Evolutionary conservation across 2,329 filamentous ascomycete species (phyloP).

Genomic region (Alternaria arbusti): DNA sequence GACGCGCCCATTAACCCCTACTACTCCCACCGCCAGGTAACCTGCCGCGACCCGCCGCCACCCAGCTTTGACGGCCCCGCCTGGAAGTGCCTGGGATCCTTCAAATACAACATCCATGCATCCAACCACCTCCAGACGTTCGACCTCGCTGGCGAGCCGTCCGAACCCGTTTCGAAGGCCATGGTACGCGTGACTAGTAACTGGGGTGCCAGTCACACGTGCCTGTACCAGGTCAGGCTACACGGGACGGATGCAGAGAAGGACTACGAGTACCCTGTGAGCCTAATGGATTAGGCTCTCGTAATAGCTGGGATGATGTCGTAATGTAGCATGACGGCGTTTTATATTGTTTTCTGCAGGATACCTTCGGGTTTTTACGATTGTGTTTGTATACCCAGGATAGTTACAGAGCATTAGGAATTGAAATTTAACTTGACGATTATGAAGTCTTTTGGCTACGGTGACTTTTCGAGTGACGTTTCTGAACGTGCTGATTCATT

Average conservation of each 20-base stretch:
- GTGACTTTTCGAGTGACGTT: background rate
- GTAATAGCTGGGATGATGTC: background rate
- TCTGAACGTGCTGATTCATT: background rate
- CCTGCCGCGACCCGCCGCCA: conserved; percentile 19
- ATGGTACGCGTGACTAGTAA: conserved; percentile 52
- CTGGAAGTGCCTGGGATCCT: conserved; percentile 51
- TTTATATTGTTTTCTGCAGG: background rate
- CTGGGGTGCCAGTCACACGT: conserved; percentile 54
- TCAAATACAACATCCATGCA: conserved; percentile 51
- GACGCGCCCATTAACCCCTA: conserved; percentile 28
- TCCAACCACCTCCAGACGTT: conserved; percentile 53
- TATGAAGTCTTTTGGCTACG: background rate
- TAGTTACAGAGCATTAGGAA: conserved; percentile 12
- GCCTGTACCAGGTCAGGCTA: conserved; percentile 55
- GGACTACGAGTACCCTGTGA: conserved; percentile 26
- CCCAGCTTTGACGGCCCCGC: conserved; percentile 6
- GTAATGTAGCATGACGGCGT: conserved; percentile 7
- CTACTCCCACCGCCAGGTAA: conserved; percentile 23
- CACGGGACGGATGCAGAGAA: conserved; percentile 44
- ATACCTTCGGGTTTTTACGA: conserved; percentile 6
- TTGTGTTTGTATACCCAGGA: conserved; percentile 13
- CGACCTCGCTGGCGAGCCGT: conserved; percentile 39
- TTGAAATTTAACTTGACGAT: conserved; percentile 6
- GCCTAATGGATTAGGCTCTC: conserved; percentile 22
- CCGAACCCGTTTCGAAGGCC: conserved; percentile 40